These are phyloP conservation scores for Botryotinia calthae DNA, from an alignment of 2,329 filamentous ascomycete genomes.

Conservation along the genomic window DNA sequence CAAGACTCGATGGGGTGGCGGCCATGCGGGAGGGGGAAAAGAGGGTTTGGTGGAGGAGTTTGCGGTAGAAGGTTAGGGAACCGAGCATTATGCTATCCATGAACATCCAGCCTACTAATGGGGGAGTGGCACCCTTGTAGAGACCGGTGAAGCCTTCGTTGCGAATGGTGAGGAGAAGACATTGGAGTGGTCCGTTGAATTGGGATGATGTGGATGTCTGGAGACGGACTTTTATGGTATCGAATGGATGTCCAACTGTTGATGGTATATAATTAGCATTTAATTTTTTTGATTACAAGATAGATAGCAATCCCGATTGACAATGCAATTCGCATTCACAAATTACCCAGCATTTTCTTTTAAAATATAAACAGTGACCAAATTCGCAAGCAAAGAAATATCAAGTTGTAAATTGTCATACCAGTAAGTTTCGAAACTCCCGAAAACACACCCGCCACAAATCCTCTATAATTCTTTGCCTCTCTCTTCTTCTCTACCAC, in stretches of 20 bases:
- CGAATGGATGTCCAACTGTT: constrained; percentile 71
- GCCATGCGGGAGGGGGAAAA: constrained; percentile 55
- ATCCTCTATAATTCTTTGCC: constrained; percentile 75
- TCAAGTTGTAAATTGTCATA: constrained; percentile 40
- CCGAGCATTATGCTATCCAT: constrained; percentile 94
- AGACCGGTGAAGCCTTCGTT: constrained; percentile 82
- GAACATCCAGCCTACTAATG: constrained; percentile 95
- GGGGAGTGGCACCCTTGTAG: constrained; percentile 93
- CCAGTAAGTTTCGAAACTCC: constrained; percentile 87
- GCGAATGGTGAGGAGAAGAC: constrained; percentile 76
- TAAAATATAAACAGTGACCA: neutral
- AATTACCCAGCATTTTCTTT: neutral
- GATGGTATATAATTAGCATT: constrained; percentile 2
- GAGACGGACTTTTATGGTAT: constrained; percentile 93
- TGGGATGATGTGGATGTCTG: constrained; percentile 77
- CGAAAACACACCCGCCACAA: constrained; percentile 93
- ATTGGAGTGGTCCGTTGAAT: constrained; percentile 85
- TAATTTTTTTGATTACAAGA: neutral
- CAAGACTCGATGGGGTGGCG: constrained; percentile 34
- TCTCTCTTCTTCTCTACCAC: constrained; percentile 33
- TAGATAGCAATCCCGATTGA: neutral
- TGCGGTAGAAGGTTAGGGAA: constrained; percentile 84
- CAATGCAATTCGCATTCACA: neutral
- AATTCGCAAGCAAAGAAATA: neutral
- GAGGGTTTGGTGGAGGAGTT: constrained; percentile 75